Percentiles rank a stretch among this genome's conserved stretches.
Conservation (phyloP, 805 yeast species). For the Myxozyma neotropica region DNA sequence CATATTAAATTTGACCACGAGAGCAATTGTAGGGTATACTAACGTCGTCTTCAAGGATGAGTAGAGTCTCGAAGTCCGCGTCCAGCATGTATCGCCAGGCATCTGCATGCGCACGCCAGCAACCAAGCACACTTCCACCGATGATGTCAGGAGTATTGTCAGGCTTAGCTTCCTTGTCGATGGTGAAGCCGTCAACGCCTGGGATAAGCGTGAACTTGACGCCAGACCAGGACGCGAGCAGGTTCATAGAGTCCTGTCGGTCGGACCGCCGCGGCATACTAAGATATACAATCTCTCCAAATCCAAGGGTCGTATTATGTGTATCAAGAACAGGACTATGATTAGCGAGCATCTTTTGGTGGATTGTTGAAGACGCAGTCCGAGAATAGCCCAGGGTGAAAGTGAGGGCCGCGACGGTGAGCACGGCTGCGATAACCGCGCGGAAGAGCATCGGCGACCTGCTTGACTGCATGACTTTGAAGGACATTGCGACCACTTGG, state of each 20-base stretch:
- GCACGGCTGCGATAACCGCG: too few species aligned
- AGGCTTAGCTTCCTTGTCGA: slow-evolving; percentile 18
- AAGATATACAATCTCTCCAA: slow-evolving; percentile 19
- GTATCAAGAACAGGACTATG: background rate
- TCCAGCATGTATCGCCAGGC: slow-evolving; percentile 22
- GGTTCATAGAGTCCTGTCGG: slow-evolving; percentile 27
- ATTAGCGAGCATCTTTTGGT: background rate
- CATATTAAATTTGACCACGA: too few species aligned
- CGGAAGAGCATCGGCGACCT: too few species aligned
- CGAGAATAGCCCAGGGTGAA: background rate
- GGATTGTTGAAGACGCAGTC: background rate
- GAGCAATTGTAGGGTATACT: background rate
- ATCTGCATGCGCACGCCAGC: slow-evolving; percentile 28
- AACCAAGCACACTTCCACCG: slow-evolving; percentile 15
- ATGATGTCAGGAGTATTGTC: slow-evolving; percentile 9
- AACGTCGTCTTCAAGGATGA: slow-evolving; percentile 25
- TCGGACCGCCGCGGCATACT: slow-evolving; percentile 27
- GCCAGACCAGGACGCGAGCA: slow-evolving; percentile 20
- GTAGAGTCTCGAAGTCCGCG: slow-evolving; percentile 18
- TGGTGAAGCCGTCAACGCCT: slow-evolving; percentile 17
- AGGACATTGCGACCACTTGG: too few species aligned
- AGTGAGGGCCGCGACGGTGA: too few species aligned
- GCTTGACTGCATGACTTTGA: too few species aligned
- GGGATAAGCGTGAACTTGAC: slow-evolving; percentile 13
- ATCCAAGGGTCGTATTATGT: slow-evolving; percentile 21